A percentile compares a stretch with the other conserved stretches of the same genome.
Evolutionary conservation across 108 stramenopile genomes (phyloP).

Genomic region (Nitzschia sp.): DNA sequence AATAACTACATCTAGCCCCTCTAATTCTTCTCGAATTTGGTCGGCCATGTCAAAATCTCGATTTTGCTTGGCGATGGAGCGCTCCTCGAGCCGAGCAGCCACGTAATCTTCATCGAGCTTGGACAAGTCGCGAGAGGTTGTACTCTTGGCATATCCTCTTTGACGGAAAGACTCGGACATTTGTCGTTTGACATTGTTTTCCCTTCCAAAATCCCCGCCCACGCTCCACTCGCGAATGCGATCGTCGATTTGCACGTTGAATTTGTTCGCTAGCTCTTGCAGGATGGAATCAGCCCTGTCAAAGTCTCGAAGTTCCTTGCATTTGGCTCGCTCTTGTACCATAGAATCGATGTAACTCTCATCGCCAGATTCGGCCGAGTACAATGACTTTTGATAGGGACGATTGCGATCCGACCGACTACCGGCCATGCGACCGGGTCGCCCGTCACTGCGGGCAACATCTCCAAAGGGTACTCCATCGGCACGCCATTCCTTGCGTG

Average conservation of each 20-base stretch:
- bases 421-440: constrained; percentile 26
- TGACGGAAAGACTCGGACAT: constrained; percentile 5
- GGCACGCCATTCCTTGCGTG: constrained; percentile 59
- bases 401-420: constrained; percentile 13
- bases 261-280: constrained; percentile 36
- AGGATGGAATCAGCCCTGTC: constrained; percentile 57
- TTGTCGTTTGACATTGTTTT: constrained; percentile 35
- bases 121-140: constrained; percentile 13
- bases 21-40: constrained; percentile 52
- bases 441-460: constrained; percentile 8
- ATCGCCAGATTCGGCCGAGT: constrained; percentile 9
- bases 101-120: constrained; percentile 37
- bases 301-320: constrained; percentile 51
- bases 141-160: constrained; percentile 10
- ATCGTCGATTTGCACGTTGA: constrained; percentile 58
- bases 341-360: constrained; percentile 4
- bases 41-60: constrained; percentile 62
- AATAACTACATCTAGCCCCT: constrained; percentile 46
- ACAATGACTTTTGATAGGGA: constrained; percentile 25
- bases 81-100: constrained; percentile 37
- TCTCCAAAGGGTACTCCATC: constrained; percentile 57
- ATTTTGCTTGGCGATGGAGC: constrained; percentile 40
- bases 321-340: constrained; percentile 39
- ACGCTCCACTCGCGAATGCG: constrained; percentile 48
- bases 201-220: constrained; percentile 53